Conservation (phyloP, 2,329 filamentous ascomycete genomes). For the Xylariomycetidae sp. region DNA sequence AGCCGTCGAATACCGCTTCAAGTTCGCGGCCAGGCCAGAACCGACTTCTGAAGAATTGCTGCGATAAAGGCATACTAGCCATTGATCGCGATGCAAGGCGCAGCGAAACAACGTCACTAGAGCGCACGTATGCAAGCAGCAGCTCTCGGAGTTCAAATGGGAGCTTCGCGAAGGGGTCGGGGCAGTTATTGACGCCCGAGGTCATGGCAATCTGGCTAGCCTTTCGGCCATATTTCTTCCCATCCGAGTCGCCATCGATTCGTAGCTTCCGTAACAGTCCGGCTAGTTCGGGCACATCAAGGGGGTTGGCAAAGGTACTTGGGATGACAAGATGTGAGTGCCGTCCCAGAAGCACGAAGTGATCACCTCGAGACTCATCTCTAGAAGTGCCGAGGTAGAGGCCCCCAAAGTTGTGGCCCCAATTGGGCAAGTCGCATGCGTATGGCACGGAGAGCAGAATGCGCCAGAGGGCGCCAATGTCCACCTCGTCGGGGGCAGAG, state of each 20-base stretch:
- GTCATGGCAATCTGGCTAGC: not conserved
- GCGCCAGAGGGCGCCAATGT: conserved; percentile 19
- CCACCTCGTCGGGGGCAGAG: conserved; percentile 10
- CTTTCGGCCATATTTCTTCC: not conserved
- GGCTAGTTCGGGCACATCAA: conserved; percentile 17
- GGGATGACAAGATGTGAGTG: conserved; percentile 16
- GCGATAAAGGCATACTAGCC: conserved; percentile 13
- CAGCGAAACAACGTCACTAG: conserved; percentile 10
- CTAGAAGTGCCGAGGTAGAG: conserved; percentile 10
- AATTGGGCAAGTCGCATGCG: conserved; percentile 15
- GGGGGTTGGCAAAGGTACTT: conserved; percentile 17
- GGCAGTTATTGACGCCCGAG: not conserved
- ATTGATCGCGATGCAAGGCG: conserved; percentile 18
- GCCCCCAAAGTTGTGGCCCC: conserved; percentile 22
- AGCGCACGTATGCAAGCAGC: conserved; percentile 14
- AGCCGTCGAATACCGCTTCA: conserved; percentile 17
- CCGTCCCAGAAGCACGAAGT: conserved; percentile 10
- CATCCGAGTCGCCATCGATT: conserved; percentile 2
- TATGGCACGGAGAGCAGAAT: conserved; percentile 19
- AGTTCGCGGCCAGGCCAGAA: conserved; percentile 20
- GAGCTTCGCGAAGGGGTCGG: conserved; percentile 15
- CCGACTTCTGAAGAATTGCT: conserved; percentile 18
- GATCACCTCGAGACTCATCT: conserved; percentile 4
- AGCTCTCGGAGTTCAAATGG: conserved; percentile 17
- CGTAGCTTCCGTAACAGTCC: conserved; percentile 7